phyloP scores from a whole-genome alignment of 2,329 filamentous ascomycete species.

The Arthrocladium fulminans region DNA sequence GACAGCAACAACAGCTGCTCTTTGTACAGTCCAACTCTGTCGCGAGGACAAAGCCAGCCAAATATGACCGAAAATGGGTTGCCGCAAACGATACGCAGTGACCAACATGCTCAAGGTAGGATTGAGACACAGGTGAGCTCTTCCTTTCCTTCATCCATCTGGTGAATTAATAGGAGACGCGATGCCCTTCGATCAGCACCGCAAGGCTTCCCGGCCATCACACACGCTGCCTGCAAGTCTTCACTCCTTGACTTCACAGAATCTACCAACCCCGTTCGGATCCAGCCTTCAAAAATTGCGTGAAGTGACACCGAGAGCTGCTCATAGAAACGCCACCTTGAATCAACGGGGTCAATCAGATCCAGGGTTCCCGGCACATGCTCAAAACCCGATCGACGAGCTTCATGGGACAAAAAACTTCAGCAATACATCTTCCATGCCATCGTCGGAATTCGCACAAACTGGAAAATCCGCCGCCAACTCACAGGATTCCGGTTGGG shows the following conservation, averaged over 20 bases:
- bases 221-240: neutral
- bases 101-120: neutral
- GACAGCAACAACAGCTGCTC: too few species aligned
- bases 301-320: neutral
- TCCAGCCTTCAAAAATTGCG: neutral
- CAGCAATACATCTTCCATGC: neutral
- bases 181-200: neutral
- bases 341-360: neutral
- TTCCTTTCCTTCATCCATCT: neutral
- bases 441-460: neutral
- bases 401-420: neutral
- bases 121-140: neutral
- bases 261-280: neutral
- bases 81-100: neutral
- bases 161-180: neutral
- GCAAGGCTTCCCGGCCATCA: neutral
- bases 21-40: neutral
- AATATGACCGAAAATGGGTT: neutral
- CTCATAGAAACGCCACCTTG: neutral
- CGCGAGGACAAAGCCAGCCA: neutral
- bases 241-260: neutral
- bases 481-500: neutral
- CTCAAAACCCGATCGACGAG: neutral
- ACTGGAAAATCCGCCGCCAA: neutral
- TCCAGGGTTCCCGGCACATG: neutral